These are phyloP conservation scores for Dictyostelium firmibasis DNA, from an alignment of 78 protist species.

Conservation along the genomic window DNA sequence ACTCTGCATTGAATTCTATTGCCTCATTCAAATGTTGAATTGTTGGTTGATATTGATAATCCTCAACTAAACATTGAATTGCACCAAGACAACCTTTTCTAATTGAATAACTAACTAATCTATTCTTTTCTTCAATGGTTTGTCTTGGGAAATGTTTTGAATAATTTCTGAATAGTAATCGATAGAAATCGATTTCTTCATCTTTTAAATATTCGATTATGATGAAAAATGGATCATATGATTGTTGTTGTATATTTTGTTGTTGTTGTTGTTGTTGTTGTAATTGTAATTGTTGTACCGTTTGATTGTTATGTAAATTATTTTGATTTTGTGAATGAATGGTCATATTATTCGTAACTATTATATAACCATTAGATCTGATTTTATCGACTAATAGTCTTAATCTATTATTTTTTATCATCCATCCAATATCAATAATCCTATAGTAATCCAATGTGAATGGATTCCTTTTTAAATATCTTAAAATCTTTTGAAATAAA, in stretches of 20 bases:
- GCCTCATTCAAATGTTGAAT: not conserved
- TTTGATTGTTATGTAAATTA: conserved; percentile 1
- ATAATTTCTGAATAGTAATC: not conserved
- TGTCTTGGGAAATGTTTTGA: not conserved
- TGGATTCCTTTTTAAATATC: not conserved
- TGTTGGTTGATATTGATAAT: not conserved
- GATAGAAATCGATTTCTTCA: not conserved
- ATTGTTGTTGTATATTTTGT: not conserved
- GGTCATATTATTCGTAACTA: not conserved
- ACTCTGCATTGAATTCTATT: not conserved
- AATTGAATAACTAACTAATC: not conserved
- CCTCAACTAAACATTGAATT: not conserved
- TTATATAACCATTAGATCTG: not conserved
- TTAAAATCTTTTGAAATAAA: not conserved
- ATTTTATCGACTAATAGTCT: not conserved
- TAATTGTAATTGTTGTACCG: not conserved
- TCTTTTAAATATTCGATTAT: not conserved
- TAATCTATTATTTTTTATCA: not conserved
- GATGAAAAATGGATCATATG: not conserved
- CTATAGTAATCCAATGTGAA: not conserved
- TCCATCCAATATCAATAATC: not conserved
- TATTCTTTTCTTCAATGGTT: not conserved
- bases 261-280: not conserved
- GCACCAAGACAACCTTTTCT: conserved; percentile 8
- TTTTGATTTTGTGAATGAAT: not conserved